These are phyloP conservation scores for Dendrobium nobile DNA, from an alignment of 106 monocot genomes.

Conservation along the genomic window DNA sequence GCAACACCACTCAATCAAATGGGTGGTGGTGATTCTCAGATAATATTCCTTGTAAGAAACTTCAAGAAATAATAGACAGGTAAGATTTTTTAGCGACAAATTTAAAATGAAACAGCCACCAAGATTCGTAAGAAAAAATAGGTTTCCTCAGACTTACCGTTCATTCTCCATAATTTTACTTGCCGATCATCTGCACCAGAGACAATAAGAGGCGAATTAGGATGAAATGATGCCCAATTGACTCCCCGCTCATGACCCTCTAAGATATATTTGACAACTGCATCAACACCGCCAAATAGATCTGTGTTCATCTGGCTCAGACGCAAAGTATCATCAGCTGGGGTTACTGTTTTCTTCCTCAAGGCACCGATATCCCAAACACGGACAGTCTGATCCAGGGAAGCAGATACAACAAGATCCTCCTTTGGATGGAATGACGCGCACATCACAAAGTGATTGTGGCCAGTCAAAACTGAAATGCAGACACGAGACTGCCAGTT, in stretches of 20 bases:
- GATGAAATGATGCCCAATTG: constrained; percentile 67
- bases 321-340: constrained; percentile 44
- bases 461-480: constrained; percentile 51
- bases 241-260: constrained; percentile 68
- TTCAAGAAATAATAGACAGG: no score
- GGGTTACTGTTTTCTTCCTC: constrained; percentile 54
- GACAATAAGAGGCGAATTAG: constrained; percentile 52
- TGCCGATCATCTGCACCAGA: constrained; percentile 72
- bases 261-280: constrained; percentile 57
- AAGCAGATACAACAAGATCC: constrained; percentile 62
- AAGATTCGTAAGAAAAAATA: neutral
- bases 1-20: neutral
- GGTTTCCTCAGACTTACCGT: constrained; percentile 25
- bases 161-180: constrained; percentile 62
- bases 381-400: constrained; percentile 63
- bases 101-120: no score
- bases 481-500: constrained; percentile 69
- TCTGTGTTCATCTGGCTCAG: constrained; percentile 57
- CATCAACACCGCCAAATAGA: constrained; percentile 63
- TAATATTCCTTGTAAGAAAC: neutral
- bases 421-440: constrained; percentile 70
- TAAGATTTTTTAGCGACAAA: no score
- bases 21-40: neutral
- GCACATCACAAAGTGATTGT: constrained; percentile 70
- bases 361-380: constrained; percentile 63